Evolutionary conservation across 768 basidiomycete species (phyloP), one percentile per base, ranked within the genome.

Genomic region (Lactarius hatsudake): DNA sequence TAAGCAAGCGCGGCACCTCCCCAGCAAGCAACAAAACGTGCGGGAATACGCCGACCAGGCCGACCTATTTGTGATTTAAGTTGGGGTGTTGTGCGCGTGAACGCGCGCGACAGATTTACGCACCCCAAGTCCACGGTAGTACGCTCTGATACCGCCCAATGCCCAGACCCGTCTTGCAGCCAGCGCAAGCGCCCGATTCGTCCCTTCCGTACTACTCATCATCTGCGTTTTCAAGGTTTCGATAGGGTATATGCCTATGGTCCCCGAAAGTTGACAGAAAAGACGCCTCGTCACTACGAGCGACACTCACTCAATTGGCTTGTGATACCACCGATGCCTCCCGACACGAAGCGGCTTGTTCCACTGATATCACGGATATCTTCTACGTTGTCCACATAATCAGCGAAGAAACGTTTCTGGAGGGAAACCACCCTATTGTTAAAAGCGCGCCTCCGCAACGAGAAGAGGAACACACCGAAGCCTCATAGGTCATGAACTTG

Each of bases 221-320:
- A 98, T 93, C 86, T 97, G 93, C 0, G 96, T 98, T 88, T 99
- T 98, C 62, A 98, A 79, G 2, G 96, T 98, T 77, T 98, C 97
- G 71, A 98, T 87, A 1, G 96, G 95, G 77, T 97, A 98, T 78
- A 98, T 98, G 69, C 92, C 94, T 94, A 72, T 28, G 69, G n/a
- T 51, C 48, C n/a, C 58, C 28, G 62, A 18, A 67, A 63, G 71
- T 75, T 60, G 78, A 63, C 43, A 17, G 18, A 65, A 48, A 53
- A 70, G 45, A 48, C 30, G 60, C 64, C 51, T 57, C 26, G 53
- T 56, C 28, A 69, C 40, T 48, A 54, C 63, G 45, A 72, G 55
- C 61, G 66, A n/a, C 20, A 78, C 89, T 75, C 70, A 92, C 93
- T 88, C 32, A 96, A 82, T 81, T 97, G 94, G 78, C 92, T 94